phyloP scores from a whole-genome alignment of 352 stramenopile species.

The Peronosclerospora sorghi region DNA sequence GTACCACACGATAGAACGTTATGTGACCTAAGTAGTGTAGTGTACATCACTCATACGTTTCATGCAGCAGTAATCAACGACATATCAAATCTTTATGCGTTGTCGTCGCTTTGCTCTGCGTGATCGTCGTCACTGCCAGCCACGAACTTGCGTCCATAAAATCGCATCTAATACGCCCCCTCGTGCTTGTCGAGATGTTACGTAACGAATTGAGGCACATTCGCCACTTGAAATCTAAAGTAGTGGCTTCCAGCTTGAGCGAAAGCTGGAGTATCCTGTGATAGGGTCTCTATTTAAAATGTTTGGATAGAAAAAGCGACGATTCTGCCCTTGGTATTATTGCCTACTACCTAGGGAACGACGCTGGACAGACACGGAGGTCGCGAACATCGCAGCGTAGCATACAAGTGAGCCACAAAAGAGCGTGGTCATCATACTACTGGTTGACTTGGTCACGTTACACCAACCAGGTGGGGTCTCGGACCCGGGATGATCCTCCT shows the following conservation, averaged over 20 bases:
- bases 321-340: slow-evolving; percentile 54
- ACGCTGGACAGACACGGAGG: slow-evolving; percentile 52
- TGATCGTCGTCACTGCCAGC: slow-evolving; percentile 5
- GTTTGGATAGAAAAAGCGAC: slow-evolving; percentile 56
- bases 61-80: too few species aligned
- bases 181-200: slow-evolving; percentile 44
- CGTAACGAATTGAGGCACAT: slow-evolving; percentile 58
- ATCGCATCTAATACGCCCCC: slow-evolving; percentile 42
- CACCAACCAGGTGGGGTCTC: slow-evolving; percentile 31
- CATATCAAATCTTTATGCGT: slow-evolving; percentile 22
- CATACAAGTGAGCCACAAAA: slow-evolving; percentile 51
- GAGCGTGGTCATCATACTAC: too few species aligned
- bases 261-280: slow-evolving; percentile 37
- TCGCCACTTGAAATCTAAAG: slow-evolving; percentile 63
- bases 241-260: slow-evolving; percentile 57
- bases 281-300: slow-evolving; percentile 40
- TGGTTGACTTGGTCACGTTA: too few species aligned
- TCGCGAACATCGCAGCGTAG: slow-evolving; percentile 45
- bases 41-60: too few species aligned
- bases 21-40: too few species aligned
- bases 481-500: slow-evolving; percentile 34
- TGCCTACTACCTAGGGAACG: slow-evolving; percentile 46
- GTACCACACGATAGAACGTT: too few species aligned
- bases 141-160: slow-evolving; percentile 47
- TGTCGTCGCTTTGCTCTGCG: slow-evolving; percentile 5